Evolutionary conservation across 768 basidiomycete genomes (phyloP).

Genomic region (Mycena vitilis): DNA sequence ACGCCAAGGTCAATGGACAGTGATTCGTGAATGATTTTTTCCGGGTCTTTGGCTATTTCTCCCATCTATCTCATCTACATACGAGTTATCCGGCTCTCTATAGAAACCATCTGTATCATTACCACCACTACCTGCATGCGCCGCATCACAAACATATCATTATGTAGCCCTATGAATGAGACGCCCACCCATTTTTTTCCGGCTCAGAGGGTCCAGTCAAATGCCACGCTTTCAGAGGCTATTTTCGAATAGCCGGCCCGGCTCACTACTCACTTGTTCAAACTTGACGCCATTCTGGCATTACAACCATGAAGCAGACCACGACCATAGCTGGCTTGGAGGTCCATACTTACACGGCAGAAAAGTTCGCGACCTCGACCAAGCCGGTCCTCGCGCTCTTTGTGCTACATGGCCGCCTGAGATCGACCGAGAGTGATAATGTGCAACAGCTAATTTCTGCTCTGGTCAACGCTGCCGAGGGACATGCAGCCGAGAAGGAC

Average conservation of each 20-base stretch:
- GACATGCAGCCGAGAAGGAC: slow-evolving; percentile 31
- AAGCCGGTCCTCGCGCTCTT: slow-evolving; percentile 52
- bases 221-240: too few relatives aligned
- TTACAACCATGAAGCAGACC: slow-evolving; percentile 32
- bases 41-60: not conserved
- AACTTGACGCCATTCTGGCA: too few relatives aligned
- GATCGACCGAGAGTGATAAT: slow-evolving; percentile 39
- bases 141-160: slow-evolving; percentile 2
- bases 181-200: slow-evolving; percentile 21
- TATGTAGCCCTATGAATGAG: slow-evolving; percentile 27
- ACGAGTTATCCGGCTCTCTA: slow-evolving; percentile 15
- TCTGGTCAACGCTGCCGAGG: slow-evolving; percentile 39
- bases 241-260: too few relatives aligned
- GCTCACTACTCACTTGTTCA: too few relatives aligned
- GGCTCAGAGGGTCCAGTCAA: too few relatives aligned
- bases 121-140: slow-evolving; percentile 19
- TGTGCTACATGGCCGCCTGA: slow-evolving; percentile 56
- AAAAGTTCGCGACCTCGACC: slow-evolving; percentile 29
- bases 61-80: not conserved
- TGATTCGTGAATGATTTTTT: not conserved
- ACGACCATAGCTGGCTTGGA: slow-evolving; percentile 52
- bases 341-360: slow-evolving; percentile 47
- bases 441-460: slow-evolving; percentile 43
- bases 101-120: slow-evolving; percentile 24
- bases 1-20: slow-evolving; percentile 15